Evolutionary conservation across 257 asterid genomes (phyloP), one percentile per base, ranked within the genome.

Genomic region (Nicotiana tomentosiformis): DNA sequence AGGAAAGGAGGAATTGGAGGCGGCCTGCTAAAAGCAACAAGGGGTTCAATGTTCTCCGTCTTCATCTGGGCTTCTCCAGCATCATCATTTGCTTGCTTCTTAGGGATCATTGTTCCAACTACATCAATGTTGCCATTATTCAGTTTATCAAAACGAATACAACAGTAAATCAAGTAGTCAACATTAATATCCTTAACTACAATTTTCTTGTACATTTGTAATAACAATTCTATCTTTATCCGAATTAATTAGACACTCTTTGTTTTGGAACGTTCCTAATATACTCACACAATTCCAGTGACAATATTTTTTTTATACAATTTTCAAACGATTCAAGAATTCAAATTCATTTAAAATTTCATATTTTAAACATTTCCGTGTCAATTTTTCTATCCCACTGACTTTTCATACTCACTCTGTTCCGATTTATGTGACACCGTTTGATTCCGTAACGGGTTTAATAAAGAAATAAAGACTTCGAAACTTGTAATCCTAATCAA

Each of bases 11-110:
- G 88, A 33, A 90, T 82, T 1, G 88, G 93, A 0, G 94, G 92
- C 1, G 94, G 93, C 78, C 90, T 87, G 85, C 94, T 85, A 86
- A 89, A 88, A 68, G 95, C 91, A 82, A 86, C 93, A 30, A 87
- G 78, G 0, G 92, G 88, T 66, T 85, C 89, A 7, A 83, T 85
- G 46, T 87, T 82, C 43, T 83, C 88, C 79, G 81, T 80, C 46
- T 80, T 80, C 2, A 89, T 14, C 1, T 46, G 83, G 18, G 83
- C 81, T 66, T 81, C 86, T 10, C 82, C 70, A 10, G 82, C 26
- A 55, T 77, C 86, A 79, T 83, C 83, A 76, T 76, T 74, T 60
- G 68, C 69, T 83, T 33, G 87, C 81, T 83, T 86, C 79, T 51
- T 86, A 10, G 90, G 86, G 29, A 58, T 78, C 81, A 85, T 60